Evolutionary conservation across 139 green algal species (phyloP), one percentile per base, ranked within the genome.

Genomic region (Chlorella sp.): DNA sequence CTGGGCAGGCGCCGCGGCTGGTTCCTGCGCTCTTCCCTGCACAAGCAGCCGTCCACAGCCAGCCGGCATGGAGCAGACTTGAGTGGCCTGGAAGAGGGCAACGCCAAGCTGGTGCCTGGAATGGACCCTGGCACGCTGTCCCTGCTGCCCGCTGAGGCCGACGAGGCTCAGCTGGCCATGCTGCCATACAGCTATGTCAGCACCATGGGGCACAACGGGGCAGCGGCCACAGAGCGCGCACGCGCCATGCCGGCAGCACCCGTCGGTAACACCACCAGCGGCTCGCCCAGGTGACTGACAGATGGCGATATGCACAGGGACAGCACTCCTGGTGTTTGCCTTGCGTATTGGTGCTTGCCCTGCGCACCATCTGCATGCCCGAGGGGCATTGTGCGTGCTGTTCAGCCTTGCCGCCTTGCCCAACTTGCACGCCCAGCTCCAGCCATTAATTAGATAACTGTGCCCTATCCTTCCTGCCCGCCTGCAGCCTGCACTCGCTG

Each of bases 141-240:
- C 21, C 39, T 60, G 23, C 39, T 78, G 70, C 70, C 70, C 11
- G 26, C 39, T 12, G 39, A 18, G 0, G 11, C 39, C 3, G 70
- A 32, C 1, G 12, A 25, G 7, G 25, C 39, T 2, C 17, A 15
- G 21, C 25, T 18, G n/a, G 56, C 26, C 70, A 34, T 36, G 21
- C 70, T 78, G 25, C 70, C 70, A 2, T 3, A 78, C 41, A 78
- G 70, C 70, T 78, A 78, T 41, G 56, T 78, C 26, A 78, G 39
- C 12, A 78, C 70, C 15, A 47, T 12, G 44, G 70, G 70, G 39
- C 18, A 25, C 3, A 6, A 25, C 2, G 25, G 28, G n/a, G 65
- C 15, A 15, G 32, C 30, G 65, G 36, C 65, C 65, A 26, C 65
- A 9, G 65, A 11, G 65, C 30, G 1, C 65, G 21, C 30, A 0